phyloP scores from a whole-genome alignment of 2,329 filamentous ascomycete genomes.

The Aureobasidium sp. region DNA sequence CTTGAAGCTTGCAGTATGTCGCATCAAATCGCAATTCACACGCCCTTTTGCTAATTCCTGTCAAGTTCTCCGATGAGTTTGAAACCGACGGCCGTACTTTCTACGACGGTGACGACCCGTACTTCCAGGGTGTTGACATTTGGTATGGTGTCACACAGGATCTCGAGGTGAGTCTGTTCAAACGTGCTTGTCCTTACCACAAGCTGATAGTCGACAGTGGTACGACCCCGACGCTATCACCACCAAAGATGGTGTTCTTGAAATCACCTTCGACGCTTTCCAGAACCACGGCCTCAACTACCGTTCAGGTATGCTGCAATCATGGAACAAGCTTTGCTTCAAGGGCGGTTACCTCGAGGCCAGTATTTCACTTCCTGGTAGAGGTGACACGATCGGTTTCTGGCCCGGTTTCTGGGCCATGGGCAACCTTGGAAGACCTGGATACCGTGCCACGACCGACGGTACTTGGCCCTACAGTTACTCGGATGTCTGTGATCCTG shows the following conservation, averaged over 20 bases:
- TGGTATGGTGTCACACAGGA: slow-evolving; percentile 68
- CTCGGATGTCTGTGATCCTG: slow-evolving; percentile 59
- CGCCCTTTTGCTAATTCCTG: background rate
- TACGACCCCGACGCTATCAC: slow-evolving; percentile 62
- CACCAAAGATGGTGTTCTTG: slow-evolving; percentile 55
- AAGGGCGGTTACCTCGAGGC: slow-evolving; percentile 64
- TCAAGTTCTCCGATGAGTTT: slow-evolving; percentile 64
- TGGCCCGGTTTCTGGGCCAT: slow-evolving; percentile 74
- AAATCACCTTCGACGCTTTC: slow-evolving; percentile 59
- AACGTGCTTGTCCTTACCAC: slow-evolving; percentile 13
- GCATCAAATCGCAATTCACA: background rate
- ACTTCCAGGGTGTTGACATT: slow-evolving; percentile 59
- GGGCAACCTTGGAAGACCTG: slow-evolving; percentile 64
- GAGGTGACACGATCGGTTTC: slow-evolving; percentile 60
- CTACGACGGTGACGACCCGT: slow-evolving; percentile 64
- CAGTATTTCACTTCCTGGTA: slow-evolving; percentile 61
- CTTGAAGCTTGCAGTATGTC: slow-evolving; percentile 54
- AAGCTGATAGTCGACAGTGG: slow-evolving; percentile 41
- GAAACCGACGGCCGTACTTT: slow-evolving; percentile 61
- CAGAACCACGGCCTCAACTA: slow-evolving; percentile 59
- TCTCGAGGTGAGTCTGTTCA: slow-evolving; percentile 45
- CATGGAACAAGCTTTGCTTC: slow-evolving; percentile 68
- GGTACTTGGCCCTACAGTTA: slow-evolving; percentile 72
- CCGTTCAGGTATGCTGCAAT: slow-evolving; percentile 67
- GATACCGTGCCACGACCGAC: slow-evolving; percentile 63